A percentile compares a stretch with the other conserved stretches of the same genome.
phyloP scores from a whole-genome alignment of 2,329 filamentous ascomycete genomes.

The Colletotrichum lentis region DNA sequence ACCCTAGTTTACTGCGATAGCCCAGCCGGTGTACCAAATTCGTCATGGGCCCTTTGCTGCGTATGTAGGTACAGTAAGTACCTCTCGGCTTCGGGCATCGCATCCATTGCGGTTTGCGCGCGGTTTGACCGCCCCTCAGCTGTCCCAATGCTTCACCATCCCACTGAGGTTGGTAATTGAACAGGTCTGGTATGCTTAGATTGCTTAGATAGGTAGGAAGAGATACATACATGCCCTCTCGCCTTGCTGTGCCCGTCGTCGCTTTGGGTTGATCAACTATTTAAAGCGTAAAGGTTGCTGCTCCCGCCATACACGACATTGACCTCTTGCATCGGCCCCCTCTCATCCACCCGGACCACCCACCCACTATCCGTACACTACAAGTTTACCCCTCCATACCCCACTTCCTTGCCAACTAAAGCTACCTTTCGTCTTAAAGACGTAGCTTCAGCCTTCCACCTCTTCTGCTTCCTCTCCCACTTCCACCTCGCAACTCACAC shows the following conservation, averaged over 20 bases:
- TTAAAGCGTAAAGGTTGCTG: slow-evolving; percentile 19
- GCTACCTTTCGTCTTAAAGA: slow-evolving; percentile 11
- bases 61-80: neutral
- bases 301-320: slow-evolving; percentile 1
- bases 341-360: neutral
- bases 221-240: neutral
- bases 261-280: slow-evolving; percentile 10
- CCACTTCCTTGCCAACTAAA: slow-evolving; percentile 21
- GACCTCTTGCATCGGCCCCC: slow-evolving; percentile 12
- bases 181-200: neutral
- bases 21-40: neutral
- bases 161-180: neutral
- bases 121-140: slow-evolving; percentile 1
- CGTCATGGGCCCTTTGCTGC: slow-evolving; percentile 10
- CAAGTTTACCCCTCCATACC: slow-evolving; percentile 37
- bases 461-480: neutral
- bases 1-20: neutral
- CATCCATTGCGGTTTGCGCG: neutral
- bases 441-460: slow-evolving; percentile 20
- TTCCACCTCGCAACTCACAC: slow-evolving; percentile 7
- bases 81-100: neutral
- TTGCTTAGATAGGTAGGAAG: neutral
- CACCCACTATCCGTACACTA: no score
- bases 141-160: neutral
- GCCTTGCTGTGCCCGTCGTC: neutral